Base-by-base conservation (phyloP, 768 basidiomycete species). In the Holtermannia corniformis region DNA sequence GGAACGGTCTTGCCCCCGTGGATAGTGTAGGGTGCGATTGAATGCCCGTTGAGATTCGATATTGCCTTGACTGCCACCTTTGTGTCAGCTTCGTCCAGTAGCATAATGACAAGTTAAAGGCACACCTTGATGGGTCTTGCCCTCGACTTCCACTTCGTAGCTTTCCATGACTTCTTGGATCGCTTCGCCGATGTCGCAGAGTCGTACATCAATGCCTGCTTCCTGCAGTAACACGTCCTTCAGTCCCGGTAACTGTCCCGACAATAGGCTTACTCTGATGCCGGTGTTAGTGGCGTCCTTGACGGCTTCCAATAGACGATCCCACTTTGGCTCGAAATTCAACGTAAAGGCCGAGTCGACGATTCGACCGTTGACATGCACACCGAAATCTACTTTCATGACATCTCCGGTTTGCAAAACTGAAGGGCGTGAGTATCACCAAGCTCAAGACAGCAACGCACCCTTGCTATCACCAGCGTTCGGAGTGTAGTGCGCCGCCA, bases 121-220 rank as follows among this genome's bases (percentile, higher is more conserved):
- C 63, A 48, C 40, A 90, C 90, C 88, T 47, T 85, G 89, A 59
- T 82, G 77, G 5, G 83, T 78, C 63, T 89, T 88, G 21, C 87
- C 84, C 13, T 80, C 79, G n/a, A 92, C 81, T 64, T 90, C 88
- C 11, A 99, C 93, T 69, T 97, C 95, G 65, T 96, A 96, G 0
- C 87, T 89, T 67, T 96, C 91, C 95, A 99, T 99, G 1, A 90
- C 92, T 70, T 99, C 95, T 72, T 99, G 93, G 50, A 97, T 92
- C 47, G 80, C 80, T 0, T 82, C 90, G 2, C 83, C 95, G 26
- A 99, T 78, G 68, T 97, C 93, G 50, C 90, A 91, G 48, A 97
- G 78, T 48, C 92, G 81, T 0, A 86, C 87, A 64, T 97, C 95
- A 60, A 99, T 96, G 3, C 95, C 95, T 4, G 93, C 86, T 79